These are phyloP conservation scores for Solanum chacoense DNA, from an alignment of 305 asterid species.

Conservation along the genomic window DNA sequence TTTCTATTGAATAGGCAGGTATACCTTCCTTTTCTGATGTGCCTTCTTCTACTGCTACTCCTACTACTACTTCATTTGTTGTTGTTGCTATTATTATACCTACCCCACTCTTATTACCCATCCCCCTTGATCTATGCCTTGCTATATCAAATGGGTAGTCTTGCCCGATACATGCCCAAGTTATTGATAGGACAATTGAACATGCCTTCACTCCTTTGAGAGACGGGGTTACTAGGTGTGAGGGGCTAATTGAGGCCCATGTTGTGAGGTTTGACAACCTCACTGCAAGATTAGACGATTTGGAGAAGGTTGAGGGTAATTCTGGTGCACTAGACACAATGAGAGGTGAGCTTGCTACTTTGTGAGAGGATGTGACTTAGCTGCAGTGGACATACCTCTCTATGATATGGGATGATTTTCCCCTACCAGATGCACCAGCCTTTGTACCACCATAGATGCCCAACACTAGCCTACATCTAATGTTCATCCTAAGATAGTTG, in stretches of 20 bases:
- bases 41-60: neutral
- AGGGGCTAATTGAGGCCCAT: neutral
- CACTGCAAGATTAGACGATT: neutral
- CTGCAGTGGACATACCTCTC: neutral
- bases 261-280: neutral
- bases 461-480: neutral
- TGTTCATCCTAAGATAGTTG: neutral
- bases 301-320: neutral
- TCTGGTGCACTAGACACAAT: neutral
- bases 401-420: neutral
- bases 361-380: neutral
- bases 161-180: neutral
- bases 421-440: neutral
- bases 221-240: neutral
- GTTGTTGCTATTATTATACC: neutral
- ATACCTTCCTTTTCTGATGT: too few relatives aligned
- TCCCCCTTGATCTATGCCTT: neutral
- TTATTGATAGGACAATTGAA: neutral
- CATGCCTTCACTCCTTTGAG: neutral
- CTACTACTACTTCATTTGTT: neutral
- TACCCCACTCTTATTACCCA: neutral
- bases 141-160: neutral
- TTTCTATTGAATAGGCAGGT: neutral
- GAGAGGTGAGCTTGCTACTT: neutral
- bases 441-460: neutral